These are phyloP conservation scores for Nicotiana sylvestris DNA, from an alignment of 257 asterid species.

Conservation along the genomic window DNA sequence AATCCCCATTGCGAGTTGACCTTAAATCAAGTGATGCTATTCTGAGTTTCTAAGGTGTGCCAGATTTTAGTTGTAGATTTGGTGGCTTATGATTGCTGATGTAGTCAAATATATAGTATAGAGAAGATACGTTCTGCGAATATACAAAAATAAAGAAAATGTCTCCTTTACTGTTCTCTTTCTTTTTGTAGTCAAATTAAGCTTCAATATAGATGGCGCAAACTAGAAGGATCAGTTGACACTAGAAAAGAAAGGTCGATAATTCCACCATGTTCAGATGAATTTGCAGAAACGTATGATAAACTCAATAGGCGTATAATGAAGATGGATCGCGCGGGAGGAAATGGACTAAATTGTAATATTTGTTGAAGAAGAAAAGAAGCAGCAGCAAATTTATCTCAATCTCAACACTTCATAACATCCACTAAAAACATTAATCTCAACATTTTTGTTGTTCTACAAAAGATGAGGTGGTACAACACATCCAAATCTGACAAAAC, in stretches of 20 bases:
- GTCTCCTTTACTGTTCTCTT: too few species aligned
- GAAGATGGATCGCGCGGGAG: too few species aligned
- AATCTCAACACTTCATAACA: neutral
- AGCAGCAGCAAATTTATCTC: neutral
- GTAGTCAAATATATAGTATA: too few species aligned
- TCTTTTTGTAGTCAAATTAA: too few species aligned
- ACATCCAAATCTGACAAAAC: neutral
- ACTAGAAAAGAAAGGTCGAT: neutral
- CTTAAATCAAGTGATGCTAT: too few species aligned
- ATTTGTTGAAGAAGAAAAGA: neutral
- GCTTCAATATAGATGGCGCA: too few species aligned
- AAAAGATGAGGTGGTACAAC: neutral
- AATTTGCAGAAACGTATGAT: neutral
- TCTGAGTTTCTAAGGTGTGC: too few species aligned
- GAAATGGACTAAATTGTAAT: neutral
- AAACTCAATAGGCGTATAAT: neutral
- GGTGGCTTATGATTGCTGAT: too few species aligned
- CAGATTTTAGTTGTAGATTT: too few species aligned
- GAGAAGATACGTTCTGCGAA: too few species aligned
- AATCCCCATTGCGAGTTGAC: too few species aligned
- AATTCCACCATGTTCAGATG: neutral
- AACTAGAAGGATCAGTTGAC: neutral
- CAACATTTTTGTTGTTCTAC: neutral
- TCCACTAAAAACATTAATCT: neutral
- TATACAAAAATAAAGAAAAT: too few species aligned